A percentile compares a stretch with the other conserved stretches of the same genome.
These are phyloP conservation scores for Dictyostelium purpureum DNA, from an alignment of 78 protist species.

Conservation along the genomic window DNA sequence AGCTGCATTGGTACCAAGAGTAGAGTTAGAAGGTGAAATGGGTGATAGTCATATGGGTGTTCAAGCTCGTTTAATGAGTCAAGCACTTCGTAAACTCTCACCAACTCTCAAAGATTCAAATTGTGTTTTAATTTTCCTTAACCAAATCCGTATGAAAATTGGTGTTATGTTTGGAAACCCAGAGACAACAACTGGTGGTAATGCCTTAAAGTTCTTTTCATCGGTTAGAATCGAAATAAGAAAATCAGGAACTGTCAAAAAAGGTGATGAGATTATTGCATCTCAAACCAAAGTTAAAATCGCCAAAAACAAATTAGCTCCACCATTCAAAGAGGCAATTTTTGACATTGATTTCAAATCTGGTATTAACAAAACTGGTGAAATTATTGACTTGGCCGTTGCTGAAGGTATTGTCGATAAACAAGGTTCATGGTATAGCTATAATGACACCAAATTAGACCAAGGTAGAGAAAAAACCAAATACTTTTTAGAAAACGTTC, in stretches of 20 bases:
- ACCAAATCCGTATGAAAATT: constrained; percentile 86
- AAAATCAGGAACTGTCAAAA: constrained; percentile 68
- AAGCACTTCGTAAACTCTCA: constrained; percentile 84
- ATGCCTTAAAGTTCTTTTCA: constrained; percentile 83
- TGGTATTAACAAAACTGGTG: constrained; percentile 80
- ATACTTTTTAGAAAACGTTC: constrained; percentile 40
- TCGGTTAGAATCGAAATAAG: constrained; percentile 73
- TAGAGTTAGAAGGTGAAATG: constrained; percentile 86
- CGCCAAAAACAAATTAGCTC: constrained; percentile 84
- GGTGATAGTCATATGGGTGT: constrained; percentile 85
- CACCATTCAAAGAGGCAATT: constrained; percentile 83
- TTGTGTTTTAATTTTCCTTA: constrained; percentile 79
- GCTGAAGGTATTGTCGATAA: constrained; percentile 64
- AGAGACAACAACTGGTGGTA: constrained; percentile 86
- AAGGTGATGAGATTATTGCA: constrained; percentile 76
- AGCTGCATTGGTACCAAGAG: constrained; percentile 85
- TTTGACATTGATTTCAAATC: constrained; percentile 82
- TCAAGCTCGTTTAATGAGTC: constrained; percentile 84
- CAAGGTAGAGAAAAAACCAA: constrained; percentile 85
- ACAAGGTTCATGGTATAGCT: constrained; percentile 81
- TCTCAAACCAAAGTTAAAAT: constrained; percentile 61
- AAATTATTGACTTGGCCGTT: constrained; percentile 77
- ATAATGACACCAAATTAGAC: constrained; percentile 34
- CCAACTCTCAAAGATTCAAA: constrained; percentile 64
- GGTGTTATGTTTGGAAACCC: constrained; percentile 89